Percentiles rank a stretch among this genome's conserved stretches.
These are phyloP conservation scores for Erodium moschatum DNA, from an alignment of 441 rosid genomes.

Conservation along the genomic window DNA sequence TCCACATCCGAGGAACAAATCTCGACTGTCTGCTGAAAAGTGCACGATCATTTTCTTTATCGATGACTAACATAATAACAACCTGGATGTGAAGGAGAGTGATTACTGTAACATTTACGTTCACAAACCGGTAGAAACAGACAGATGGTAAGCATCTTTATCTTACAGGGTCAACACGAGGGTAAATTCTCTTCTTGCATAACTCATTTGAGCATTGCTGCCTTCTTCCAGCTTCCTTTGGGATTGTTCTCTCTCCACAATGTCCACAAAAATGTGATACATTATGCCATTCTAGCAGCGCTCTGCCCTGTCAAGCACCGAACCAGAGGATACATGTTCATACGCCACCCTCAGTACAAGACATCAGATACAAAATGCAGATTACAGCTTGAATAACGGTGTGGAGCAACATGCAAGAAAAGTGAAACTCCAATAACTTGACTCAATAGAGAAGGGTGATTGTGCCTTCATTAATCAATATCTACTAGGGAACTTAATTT, in stretches of 20 bases:
- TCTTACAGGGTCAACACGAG: constrained; percentile 95
- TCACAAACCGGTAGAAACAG: constrained; percentile 11
- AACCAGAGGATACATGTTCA: no score
- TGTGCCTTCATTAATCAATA: no score
- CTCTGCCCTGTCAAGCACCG: constrained; percentile 49
- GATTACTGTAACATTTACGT: not conserved
- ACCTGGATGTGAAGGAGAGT: constrained; percentile 38
- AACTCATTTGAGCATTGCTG: constrained; percentile 55
- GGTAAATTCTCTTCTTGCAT: constrained; percentile 65
- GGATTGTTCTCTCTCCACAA: constrained; percentile 56
- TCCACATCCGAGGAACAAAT: constrained; percentile 86
- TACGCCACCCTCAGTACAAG: no score
- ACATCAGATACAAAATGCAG: no score
- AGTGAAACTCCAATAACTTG: no score
- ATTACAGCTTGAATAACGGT: no score
- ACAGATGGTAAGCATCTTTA: constrained; percentile 6
- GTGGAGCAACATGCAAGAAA: no score
- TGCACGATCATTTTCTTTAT: constrained; percentile 63
- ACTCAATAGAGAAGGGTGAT: no score
- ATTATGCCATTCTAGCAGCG: constrained; percentile 80
- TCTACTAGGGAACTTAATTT: no score
- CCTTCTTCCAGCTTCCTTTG: constrained; percentile 72
- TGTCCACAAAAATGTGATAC: constrained; percentile 60
- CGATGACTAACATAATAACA: constrained; percentile 89
- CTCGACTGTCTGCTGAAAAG: constrained; percentile 73